Evolutionary conservation across 164 flowering plant genomes (phyloP).

Genomic region (Liriodendron chinense): DNA sequence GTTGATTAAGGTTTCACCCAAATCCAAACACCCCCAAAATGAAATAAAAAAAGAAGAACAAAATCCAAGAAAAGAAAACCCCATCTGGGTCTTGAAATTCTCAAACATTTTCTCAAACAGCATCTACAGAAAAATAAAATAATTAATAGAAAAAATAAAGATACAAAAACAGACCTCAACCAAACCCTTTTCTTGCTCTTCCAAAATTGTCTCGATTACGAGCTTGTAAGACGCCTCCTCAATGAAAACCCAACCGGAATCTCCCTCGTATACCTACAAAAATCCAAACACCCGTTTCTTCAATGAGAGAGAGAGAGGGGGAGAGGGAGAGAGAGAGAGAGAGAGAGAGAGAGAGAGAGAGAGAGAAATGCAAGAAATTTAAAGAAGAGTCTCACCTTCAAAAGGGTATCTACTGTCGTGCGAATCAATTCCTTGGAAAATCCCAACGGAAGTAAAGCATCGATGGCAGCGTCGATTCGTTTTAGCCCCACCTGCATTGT

Average conservation of each 20-base stretch:
- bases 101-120: no score
- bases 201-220: constrained; percentile 41
- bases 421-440: constrained; percentile 21
- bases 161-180: not conserved
- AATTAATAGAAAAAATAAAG: not conserved
- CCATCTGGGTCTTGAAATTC: no score
- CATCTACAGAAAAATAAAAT: not conserved
- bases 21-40: not conserved
- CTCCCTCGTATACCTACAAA: constrained; percentile 37
- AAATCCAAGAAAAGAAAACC: not conserved
- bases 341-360: no score
- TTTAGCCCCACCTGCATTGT: constrained; percentile 22
- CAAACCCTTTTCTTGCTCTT: constrained; percentile 22
- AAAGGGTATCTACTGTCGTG: constrained; percentile 20
- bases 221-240: constrained; percentile 48
- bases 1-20: no score
- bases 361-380: not conserved
- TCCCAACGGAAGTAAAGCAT: constrained; percentile 29
- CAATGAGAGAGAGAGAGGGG: not conserved
- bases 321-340: no score
- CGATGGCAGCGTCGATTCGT: constrained; percentile 39
- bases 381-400: constrained; percentile 22
- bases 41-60: not conserved
- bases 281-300: not conserved
- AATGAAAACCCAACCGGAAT: constrained; percentile 51